These are phyloP conservation scores for Penicillium sumatraense DNA, from an alignment of 2,329 filamentous ascomycete species.

Conservation along the genomic window DNA sequence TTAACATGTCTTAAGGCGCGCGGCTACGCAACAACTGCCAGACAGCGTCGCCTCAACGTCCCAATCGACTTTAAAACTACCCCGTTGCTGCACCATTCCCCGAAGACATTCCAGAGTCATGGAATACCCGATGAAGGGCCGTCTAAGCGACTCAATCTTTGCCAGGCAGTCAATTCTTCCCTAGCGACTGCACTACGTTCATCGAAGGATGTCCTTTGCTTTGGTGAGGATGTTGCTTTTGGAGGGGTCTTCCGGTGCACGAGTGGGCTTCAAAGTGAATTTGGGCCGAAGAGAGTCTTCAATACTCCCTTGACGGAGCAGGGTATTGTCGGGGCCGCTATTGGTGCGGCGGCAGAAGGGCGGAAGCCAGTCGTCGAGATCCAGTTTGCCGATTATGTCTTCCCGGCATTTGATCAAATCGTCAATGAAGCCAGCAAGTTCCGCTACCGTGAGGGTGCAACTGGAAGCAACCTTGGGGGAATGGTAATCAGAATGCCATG, in stretches of 20 bases:
- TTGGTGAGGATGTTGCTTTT: slow-evolving; percentile 1
- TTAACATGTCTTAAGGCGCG: neutral
- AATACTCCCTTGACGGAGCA: slow-evolving; percentile 95
- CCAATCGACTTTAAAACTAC: slow-evolving; percentile 3
- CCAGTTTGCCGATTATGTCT: slow-evolving; percentile 94
- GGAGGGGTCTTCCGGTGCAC: slow-evolving; percentile 55
- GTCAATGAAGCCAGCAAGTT: slow-evolving; percentile 93
- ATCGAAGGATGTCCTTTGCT: slow-evolving; percentile 1
- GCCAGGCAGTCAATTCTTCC: slow-evolving; percentile 1
- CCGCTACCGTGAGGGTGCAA: slow-evolving; percentile 71
- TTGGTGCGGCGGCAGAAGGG: slow-evolving; percentile 85
- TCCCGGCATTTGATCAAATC: slow-evolving; percentile 89
- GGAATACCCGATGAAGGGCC: neutral
- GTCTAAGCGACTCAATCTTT: slow-evolving; percentile 1
- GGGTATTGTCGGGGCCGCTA: slow-evolving; percentile 90
- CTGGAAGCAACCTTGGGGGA: slow-evolving; percentile 73
- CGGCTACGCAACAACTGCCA: slow-evolving; percentile 12
- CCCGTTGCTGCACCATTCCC: neutral
- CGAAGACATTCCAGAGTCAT: neutral
- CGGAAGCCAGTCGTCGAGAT: slow-evolving; percentile 94
- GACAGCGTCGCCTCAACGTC: slow-evolving; percentile 3
- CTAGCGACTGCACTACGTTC: neutral
- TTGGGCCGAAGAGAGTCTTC: slow-evolving; percentile 87
- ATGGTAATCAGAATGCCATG: slow-evolving; percentile 91
- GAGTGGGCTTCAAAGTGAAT: slow-evolving; percentile 85